Base-by-base conservation (phyloP, 768 basidiomycete species). In the Tylopilus rubrobrunneus region DNA sequence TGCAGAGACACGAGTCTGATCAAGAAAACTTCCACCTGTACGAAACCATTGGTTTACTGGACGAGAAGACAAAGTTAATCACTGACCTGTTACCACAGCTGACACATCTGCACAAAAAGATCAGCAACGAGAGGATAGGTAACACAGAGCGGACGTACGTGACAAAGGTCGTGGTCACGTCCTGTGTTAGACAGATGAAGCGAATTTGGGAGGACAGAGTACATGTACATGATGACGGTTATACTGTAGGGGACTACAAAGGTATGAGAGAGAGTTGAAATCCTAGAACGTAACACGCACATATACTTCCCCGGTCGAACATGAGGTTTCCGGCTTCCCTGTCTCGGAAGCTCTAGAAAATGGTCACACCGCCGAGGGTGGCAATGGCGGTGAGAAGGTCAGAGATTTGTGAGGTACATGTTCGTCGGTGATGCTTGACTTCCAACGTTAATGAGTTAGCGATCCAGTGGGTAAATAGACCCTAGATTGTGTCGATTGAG, bases 131-230 rank as follows among this genome's bases (percentile, higher is more conserved):
- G 29, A 29, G 45, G 28, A 40, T 15, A 9, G n/a, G 10, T 21
- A 29, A 37, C 27, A 50, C n/a, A 7, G 36, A 25, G 14, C 1
- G 19, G 29, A 76, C 78, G 58, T 72, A 92, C 84, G 90, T 94
- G 60, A 94, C 91, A 67, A 94, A 96, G 19, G 93, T 95, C 3
- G 96, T 98, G n/a, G n/a, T n/a, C n/a, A n/a, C n/a, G n/a, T n/a
- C n/a, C n/a, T n/a, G n/a, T n/a, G n/a, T n/a, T n/a, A n/a, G n/a
- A n/a, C n/a, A n/a, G n/a, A n/a, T n/a, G n/a, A n/a, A n/a, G n/a
- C n/a, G n/a, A n/a, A n/a, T n/a, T 88, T 55, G 90, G 90, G 31
- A 92, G 71, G 33, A 89, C 88, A n/a, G 86, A 82, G 65, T 83
- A 82, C 12, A 82, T 61, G 70, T 93, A 92, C 76, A 90, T 81